These are phyloP conservation scores for Neofusicoccum ribis DNA, from an alignment of 2,329 filamentous ascomycete species.

Conservation along the genomic window DNA sequence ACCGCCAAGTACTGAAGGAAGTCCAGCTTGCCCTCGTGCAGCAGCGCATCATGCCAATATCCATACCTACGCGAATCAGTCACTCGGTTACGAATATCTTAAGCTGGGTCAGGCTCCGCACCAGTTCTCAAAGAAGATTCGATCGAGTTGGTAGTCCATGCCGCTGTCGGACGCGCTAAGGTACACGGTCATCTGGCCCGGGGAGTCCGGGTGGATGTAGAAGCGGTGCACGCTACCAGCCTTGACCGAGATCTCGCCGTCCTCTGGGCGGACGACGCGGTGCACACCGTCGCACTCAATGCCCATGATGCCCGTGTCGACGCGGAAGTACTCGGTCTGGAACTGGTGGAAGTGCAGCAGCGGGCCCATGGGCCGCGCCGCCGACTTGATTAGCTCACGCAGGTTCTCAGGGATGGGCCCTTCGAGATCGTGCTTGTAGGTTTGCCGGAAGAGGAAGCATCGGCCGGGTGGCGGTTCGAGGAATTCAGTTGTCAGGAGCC, in stretches of 20 bases:
- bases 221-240: constrained; percentile 24
- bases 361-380: constrained; percentile 21
- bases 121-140: constrained; percentile 39
- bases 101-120: too few relatives aligned
- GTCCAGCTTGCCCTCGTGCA: constrained; percentile 29
- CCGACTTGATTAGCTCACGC: constrained; percentile 22
- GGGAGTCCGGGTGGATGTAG: constrained; percentile 21
- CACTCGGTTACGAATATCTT: too few relatives aligned
- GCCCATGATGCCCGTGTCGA: constrained; percentile 27
- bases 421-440: constrained; percentile 25
- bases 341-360: constrained; percentile 31
- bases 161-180: constrained; percentile 30
- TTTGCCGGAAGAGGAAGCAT: constrained; percentile 29
- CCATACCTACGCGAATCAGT: constrained; percentile 30
- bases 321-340: constrained; percentile 31
- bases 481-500: constrained; percentile 27
- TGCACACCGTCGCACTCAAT: constrained; percentile 28
- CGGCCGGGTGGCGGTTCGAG: constrained; percentile 31
- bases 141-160: constrained; percentile 33
- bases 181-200: constrained; percentile 21
- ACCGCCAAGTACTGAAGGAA: constrained; percentile 37
- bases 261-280: not conserved
- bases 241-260: constrained; percentile 20
- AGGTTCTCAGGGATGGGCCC: constrained; percentile 22
- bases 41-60: constrained; percentile 33